phyloP scores from a whole-genome alignment of 192 early-diverging fungal species.

The Funneliformis geosporum region DNA sequence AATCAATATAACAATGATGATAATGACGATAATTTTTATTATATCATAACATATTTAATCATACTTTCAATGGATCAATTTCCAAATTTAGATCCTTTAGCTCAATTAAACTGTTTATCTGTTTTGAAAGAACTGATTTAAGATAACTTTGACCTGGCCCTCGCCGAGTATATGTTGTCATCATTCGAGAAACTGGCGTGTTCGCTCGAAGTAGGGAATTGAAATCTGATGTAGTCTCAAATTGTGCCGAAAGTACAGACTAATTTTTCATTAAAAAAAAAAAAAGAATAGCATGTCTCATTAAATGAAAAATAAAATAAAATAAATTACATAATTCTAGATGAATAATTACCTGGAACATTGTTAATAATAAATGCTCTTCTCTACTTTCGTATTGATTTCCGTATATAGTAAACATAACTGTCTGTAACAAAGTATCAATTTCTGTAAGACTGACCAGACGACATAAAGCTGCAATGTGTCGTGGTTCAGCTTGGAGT shows the following conservation, averaged over 20 bases:
- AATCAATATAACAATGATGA: no score
- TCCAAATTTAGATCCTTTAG: conserved; percentile 85
- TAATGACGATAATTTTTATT: no score
- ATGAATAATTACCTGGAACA: conserved; percentile 78
- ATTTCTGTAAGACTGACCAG: conserved; percentile 87
- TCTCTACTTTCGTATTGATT: conserved; percentile 97
- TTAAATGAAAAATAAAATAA: background rate
- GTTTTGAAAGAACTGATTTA: conserved; percentile 78
- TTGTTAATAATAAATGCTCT: conserved; percentile 91
- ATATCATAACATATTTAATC: background rate
- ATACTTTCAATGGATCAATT: conserved; percentile 91
- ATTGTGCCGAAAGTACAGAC: conserved; percentile 88
- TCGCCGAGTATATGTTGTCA: conserved; percentile 95
- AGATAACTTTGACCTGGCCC: conserved; percentile 93
- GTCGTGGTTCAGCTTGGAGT: conserved; percentile 87
- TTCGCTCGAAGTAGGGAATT: conserved; percentile 89
- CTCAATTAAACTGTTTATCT: conserved; percentile 80
- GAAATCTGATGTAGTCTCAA: conserved; percentile 89
- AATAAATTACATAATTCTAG: background rate
- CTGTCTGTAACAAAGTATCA: conserved; percentile 89
- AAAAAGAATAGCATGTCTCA: background rate
- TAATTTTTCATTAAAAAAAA: conserved; percentile 15
- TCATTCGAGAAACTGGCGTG: conserved; percentile 96
- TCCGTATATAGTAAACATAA: conserved; percentile 96
- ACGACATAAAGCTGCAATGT: conserved; percentile 85